Conservation (phyloP, 495 filamentous ascomycete genomes). For the Usnea hakonensis region DNA sequence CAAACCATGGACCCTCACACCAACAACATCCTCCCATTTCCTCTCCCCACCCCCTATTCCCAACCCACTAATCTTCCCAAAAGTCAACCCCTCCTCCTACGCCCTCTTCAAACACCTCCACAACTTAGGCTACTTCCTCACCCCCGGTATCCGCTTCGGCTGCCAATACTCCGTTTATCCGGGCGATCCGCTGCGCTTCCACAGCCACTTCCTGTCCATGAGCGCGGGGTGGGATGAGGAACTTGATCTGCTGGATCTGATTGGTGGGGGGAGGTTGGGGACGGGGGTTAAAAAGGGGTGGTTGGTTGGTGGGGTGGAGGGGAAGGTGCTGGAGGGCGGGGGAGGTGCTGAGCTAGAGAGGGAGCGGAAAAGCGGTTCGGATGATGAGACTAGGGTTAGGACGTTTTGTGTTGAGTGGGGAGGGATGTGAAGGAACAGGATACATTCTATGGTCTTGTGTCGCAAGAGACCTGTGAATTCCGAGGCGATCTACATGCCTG, state of each 20-base stretch:
- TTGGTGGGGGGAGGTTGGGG: conserved; percentile 77
- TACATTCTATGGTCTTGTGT: background rate
- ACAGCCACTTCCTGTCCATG: conserved; percentile 81
- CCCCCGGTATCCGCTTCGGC: conserved; percentile 88
- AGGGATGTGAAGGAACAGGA: conserved; percentile 52
- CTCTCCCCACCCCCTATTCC: conserved; percentile 38
- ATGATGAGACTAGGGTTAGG: conserved; percentile 40
- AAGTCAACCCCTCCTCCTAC: conserved; percentile 35
- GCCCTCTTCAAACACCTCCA: conserved; percentile 74
- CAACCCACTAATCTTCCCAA: conserved; percentile 35
- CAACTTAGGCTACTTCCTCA: conserved; percentile 70
- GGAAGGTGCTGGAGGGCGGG: background rate
- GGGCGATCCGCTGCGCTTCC: conserved; percentile 88
- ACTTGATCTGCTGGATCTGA: conserved; percentile 71
- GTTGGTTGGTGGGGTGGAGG: conserved; percentile 62
- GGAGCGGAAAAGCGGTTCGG: conserved; percentile 18
- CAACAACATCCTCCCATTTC: conserved; percentile 51
- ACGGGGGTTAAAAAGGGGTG: conserved; percentile 96
- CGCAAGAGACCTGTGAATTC: background rate
- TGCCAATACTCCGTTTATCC: conserved; percentile 92
- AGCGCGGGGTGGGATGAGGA: conserved; percentile 79
- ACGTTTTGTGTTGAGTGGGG: conserved; percentile 79
- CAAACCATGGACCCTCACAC: conserved; percentile 44
- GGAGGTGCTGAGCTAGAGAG: conserved; percentile 25
- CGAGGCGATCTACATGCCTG: background rate